Base-by-base conservation (phyloP, 2,329 filamentous ascomycete genomes). In the Colletotrichum neosansevieriae region DNA sequence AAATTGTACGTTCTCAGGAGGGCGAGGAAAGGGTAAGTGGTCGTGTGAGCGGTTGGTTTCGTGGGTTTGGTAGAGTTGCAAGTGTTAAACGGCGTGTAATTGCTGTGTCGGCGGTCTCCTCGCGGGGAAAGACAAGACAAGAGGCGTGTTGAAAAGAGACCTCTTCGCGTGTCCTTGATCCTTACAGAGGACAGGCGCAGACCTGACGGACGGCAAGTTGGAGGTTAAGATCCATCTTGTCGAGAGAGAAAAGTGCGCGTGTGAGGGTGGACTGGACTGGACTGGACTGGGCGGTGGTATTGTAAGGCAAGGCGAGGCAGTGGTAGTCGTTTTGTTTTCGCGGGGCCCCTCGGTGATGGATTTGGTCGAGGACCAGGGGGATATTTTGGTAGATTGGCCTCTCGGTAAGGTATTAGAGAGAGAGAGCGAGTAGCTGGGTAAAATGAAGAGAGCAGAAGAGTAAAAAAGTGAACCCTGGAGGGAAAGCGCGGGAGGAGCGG, bases 161-260 rank as follows among this genome's bases (percentile, higher is more conserved):
- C 53, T 51, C 45, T 59, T 71, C 54, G 61, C 67, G 62, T 59
- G 36, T 50, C 57, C 17, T 59, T 67, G 70, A 36, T 50, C 57
- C 17, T 63, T 70, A 71, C 58, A 71, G 53, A 54, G 36, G 49
- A 70, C 58, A 61, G 62, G 58, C 66, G 15, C 57, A 67, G 62
- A 71, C 61, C 61, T 70, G 38, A 60, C 67, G 56, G 58, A 51
- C 62, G 69, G 69, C 69, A 71, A 70, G 69, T 70, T 71, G 69
- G 69, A 70, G 29, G 42, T 68, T 63, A 64, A 63, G 49, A 42
- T 70, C 69, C 69, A 71, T 71, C 69, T 71, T 70, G 69, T 70
- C 69, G 66, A 58, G 51, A 57, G 60, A 40, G 11, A 34, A 17
- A 10, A 32, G 29, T 42, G 24, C 15, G 32, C 29, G 42, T 42